phyloP scores from a whole-genome alignment of 140 eudicot species.

The Oenanthe javanica region DNA sequence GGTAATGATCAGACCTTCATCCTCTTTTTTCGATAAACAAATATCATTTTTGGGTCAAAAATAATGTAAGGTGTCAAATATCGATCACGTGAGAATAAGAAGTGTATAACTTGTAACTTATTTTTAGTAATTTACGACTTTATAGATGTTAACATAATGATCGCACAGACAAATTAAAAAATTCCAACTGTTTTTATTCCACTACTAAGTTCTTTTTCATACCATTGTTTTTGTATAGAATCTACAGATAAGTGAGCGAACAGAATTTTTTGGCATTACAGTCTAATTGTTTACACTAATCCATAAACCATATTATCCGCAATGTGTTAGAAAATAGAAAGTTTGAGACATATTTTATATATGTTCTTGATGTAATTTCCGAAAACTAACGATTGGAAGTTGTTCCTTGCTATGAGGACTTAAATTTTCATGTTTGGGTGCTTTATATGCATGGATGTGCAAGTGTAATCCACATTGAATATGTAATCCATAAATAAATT shows the following conservation, averaged over 20 bases:
- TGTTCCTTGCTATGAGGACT: too few relatives aligned
- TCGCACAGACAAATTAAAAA: background rate
- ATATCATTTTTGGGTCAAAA: constrained; percentile 43
- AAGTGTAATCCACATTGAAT: too few relatives aligned
- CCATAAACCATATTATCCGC: too few relatives aligned
- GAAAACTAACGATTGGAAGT: too few relatives aligned
- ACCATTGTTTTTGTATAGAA: background rate
- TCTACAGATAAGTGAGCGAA: too few relatives aligned
- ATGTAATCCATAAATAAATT: too few relatives aligned
- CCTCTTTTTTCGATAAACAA: constrained; percentile 40
- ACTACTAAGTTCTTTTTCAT: background rate
- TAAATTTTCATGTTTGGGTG: too few relatives aligned
- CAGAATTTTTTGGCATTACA: background rate
- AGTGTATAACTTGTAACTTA: background rate
- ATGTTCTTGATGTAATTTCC: too few relatives aligned
- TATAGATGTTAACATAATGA: background rate
- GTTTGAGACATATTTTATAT: too few relatives aligned
- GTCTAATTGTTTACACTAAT: background rate
- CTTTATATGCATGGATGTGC: too few relatives aligned
- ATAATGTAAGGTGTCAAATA: constrained; percentile 48
- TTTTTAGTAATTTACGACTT: background rate
- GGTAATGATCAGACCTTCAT: constrained; percentile 45
- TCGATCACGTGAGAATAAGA: constrained; percentile 32
- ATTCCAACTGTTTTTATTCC: background rate
- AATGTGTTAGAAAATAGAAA: background rate